Evolutionary conservation across 345 rosid genomes (phyloP).

Genomic region (Anacardium occidentale): DNA sequence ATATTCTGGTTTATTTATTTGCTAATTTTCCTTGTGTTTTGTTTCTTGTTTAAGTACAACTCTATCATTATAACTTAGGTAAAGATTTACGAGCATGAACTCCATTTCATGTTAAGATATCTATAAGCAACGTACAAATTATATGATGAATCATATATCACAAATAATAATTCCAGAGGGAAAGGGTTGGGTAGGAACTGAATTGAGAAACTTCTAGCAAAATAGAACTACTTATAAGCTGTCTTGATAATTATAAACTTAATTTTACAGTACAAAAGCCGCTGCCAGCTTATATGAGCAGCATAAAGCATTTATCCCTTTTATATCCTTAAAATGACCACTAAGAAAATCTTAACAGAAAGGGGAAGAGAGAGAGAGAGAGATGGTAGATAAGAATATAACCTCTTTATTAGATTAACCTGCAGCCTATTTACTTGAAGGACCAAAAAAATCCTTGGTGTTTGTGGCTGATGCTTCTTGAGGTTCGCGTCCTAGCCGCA

Average conservation of each 20-base stretch:
- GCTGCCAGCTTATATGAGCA: not conserved
- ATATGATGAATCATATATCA: not conserved
- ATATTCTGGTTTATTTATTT: too few relatives aligned
- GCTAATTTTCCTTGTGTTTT: not conserved
- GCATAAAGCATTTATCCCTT: not conserved
- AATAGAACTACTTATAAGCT: not conserved
- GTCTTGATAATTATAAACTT: not conserved
- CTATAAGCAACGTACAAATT: not conserved
- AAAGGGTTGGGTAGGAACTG: not conserved
- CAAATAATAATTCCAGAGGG: not conserved
- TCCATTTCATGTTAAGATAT: not conserved
- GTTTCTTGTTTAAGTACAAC: not conserved
- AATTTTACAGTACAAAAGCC: not conserved
- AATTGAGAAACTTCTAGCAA: not conserved
- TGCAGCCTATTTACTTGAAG: not conserved
- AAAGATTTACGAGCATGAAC: not conserved
- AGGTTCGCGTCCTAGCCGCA: constrained; percentile 58
- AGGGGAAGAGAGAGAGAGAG: not conserved
- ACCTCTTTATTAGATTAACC: not conserved
- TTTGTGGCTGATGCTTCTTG: not conserved
- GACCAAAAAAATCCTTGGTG: constrained; percentile 7
- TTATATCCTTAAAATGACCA: too few relatives aligned
- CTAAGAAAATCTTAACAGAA: not conserved
- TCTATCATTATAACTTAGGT: not conserved
- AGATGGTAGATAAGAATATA: not conserved